These are phyloP conservation scores for Cryphonectria nitschkei DNA, from an alignment of 2,329 filamentous ascomycete genomes.

Conservation along the genomic window DNA sequence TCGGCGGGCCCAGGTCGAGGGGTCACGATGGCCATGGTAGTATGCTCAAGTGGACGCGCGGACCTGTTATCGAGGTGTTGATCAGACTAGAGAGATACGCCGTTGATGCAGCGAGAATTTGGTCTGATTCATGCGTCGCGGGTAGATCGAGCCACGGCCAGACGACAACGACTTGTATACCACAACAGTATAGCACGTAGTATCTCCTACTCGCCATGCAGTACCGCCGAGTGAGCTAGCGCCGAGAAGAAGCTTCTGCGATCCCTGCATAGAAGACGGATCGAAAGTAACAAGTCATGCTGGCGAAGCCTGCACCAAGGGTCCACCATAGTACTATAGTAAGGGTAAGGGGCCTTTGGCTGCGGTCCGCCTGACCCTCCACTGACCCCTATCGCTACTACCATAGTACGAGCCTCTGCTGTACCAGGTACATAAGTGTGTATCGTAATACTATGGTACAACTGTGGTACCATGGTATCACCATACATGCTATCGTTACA, in stretches of 20 bases:
- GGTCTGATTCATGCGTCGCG: slow-evolving; percentile 7
- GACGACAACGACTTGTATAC: background rate
- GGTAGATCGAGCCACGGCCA: slow-evolving; percentile 17
- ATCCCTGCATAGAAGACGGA: slow-evolving; percentile 35
- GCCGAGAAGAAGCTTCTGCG: slow-evolving; percentile 27
- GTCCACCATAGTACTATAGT: background rate
- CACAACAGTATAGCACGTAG: background rate
- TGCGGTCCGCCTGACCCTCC: background rate
- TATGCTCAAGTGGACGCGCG: slow-evolving; percentile 3
- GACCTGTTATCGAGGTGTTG: background rate
- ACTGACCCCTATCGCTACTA: background rate
- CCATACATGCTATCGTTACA: background rate
- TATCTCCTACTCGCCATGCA: background rate
- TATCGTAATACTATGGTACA: background rate
- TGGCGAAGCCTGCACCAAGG: slow-evolving; percentile 1
- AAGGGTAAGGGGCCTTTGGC: background rate
- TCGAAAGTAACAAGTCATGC: slow-evolving; percentile 18
- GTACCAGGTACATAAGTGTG: background rate
- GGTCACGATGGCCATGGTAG: background rate
- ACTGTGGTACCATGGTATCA: background rate
- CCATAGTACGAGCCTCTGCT: background rate
- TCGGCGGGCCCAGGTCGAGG: background rate
- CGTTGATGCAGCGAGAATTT: background rate
- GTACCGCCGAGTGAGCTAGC: slow-evolving; percentile 11
- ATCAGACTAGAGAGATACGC: background rate